Evolutionary conservation across 768 basidiomycete species (phyloP).

Genomic region (Suillus subluteus): DNA sequence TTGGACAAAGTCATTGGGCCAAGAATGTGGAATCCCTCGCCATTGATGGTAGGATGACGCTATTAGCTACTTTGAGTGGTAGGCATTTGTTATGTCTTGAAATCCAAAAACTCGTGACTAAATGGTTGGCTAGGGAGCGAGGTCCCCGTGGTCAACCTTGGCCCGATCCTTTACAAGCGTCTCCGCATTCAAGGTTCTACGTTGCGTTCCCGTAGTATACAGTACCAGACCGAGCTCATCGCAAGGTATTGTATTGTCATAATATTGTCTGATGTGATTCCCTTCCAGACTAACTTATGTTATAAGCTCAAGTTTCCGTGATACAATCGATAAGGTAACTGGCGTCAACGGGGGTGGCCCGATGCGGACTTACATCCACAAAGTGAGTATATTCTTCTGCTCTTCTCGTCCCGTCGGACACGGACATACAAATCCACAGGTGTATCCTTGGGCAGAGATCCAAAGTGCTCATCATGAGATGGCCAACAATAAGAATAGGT

Average conservation of each 20-base stretch:
- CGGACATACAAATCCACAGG: constrained; percentile 42
- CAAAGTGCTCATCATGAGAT: constrained; percentile 83
- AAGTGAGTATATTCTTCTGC: constrained; percentile 46
- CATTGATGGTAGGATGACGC: constrained; percentile 73
- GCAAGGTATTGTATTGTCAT: constrained; percentile 52
- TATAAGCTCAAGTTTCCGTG: constrained; percentile 49
- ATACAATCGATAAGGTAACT: constrained; percentile 62
- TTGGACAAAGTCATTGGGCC: constrained; percentile 73
- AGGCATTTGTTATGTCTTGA: constrained; percentile 20
- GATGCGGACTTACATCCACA: constrained; percentile 78
- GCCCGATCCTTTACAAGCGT: constrained; percentile 78
- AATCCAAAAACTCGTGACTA: constrained; percentile 25
- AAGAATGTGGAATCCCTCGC: constrained; percentile 74
- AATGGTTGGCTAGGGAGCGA: constrained; percentile 42
- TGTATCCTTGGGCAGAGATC: constrained; percentile 81
- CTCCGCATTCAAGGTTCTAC: constrained; percentile 90
- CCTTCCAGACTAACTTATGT: background rate
- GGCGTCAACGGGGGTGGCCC: constrained; percentile 57
- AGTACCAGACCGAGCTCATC: constrained; percentile 79
- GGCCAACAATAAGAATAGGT: constrained; percentile 69
- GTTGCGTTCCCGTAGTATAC: constrained; percentile 69
- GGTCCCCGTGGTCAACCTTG: constrained; percentile 57
- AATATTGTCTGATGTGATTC: background rate
- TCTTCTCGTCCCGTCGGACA: constrained; percentile 19
- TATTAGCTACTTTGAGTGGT: constrained; percentile 73